A percentile compares a stretch with the other conserved stretches of the same genome.
These are phyloP conservation scores for Calvatia gigantea DNA, from an alignment of 768 basidiomycete species.

Conservation along the genomic window DNA sequence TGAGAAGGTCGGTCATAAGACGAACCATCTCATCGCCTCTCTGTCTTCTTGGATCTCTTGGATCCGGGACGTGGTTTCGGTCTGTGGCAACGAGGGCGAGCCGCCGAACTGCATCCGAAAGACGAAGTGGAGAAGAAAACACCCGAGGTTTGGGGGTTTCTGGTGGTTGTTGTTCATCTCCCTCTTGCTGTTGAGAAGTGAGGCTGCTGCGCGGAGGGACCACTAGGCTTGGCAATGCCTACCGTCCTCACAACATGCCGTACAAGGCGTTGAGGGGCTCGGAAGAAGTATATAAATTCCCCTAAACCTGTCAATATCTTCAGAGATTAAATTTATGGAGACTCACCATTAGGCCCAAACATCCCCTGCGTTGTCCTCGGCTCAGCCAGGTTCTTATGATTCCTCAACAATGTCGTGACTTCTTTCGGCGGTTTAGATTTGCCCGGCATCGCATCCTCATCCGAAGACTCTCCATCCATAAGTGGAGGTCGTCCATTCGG, in stretches of 20 bases:
- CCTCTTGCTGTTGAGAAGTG: slow-evolving; percentile 15
- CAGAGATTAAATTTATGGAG: neutral
- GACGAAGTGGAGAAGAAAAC: slow-evolving; percentile 62
- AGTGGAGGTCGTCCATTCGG: slow-evolving; percentile 30
- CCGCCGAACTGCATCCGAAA: slow-evolving; percentile 71
- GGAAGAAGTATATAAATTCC: slow-evolving; percentile 84
- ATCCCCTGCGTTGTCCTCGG: slow-evolving; percentile 84
- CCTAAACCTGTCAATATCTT: slow-evolving; percentile 40
- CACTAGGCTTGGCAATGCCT: slow-evolving; percentile 32
- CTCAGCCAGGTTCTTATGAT: slow-evolving; percentile 77
- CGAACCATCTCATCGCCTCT: slow-evolving; percentile 54
- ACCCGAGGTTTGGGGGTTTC: slow-evolving; percentile 28
- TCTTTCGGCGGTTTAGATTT: slow-evolving; percentile 30
- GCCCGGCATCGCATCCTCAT: slow-evolving; percentile 45
- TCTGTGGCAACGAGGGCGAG: slow-evolving; percentile 63
- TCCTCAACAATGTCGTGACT: slow-evolving; percentile 50
- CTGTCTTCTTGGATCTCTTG: slow-evolving; percentile 36
- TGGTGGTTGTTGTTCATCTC: slow-evolving; percentile 8
- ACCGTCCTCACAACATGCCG: slow-evolving; percentile 51
- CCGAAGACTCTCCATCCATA: slow-evolving; percentile 61
- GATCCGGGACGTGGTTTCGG: slow-evolving; percentile 32
- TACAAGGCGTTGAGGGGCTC: slow-evolving; percentile 68
- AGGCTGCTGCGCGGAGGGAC: slow-evolving; percentile 20
- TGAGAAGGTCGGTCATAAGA: slow-evolving; percentile 75
- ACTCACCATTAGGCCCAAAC: slow-evolving; percentile 83